Evolutionary conservation across 345 rosid species (phyloP).

Genomic region (Sisymbrium irio): DNA sequence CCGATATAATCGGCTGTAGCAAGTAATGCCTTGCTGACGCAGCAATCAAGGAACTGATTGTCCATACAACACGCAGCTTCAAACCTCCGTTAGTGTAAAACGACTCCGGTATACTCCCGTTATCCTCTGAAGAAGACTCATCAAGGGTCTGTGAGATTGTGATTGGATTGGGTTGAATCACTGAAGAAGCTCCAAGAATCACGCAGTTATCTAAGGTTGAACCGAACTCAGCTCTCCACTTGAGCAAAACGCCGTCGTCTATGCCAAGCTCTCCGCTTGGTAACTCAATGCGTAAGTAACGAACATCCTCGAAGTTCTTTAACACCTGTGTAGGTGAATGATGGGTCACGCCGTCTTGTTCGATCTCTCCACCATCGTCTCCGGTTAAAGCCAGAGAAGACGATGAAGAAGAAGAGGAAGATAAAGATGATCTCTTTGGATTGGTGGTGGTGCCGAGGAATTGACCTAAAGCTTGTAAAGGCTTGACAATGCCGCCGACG

Average conservation of each 20-base stretch:
- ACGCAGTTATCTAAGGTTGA: slow-evolving; percentile 89
- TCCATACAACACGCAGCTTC: slow-evolving; percentile 95
- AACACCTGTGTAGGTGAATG: slow-evolving; percentile 95
- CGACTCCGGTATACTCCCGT: slow-evolving; percentile 88
- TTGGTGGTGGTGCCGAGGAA: slow-evolving; percentile 58
- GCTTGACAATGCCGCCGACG: slow-evolving; percentile 70
- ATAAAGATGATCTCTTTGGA: slow-evolving; percentile 26
- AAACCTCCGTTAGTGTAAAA: slow-evolving; percentile 92
- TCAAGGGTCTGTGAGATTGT: slow-evolving; percentile 25
- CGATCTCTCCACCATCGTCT: slow-evolving; percentile 57
- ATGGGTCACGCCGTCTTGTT: slow-evolving; percentile 82
- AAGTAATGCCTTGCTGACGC: slow-evolving; percentile 93
- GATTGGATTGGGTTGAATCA: slow-evolving; percentile 23
- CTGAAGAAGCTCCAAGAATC: slow-evolving; percentile 83
- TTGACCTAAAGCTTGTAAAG: slow-evolving; percentile 69
- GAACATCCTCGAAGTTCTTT: slow-evolving; percentile 86
- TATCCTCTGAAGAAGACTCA: slow-evolving; percentile 42
- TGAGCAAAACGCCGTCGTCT: slow-evolving; percentile 80
- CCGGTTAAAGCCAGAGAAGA: slow-evolving; percentile 42
- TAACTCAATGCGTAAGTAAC: slow-evolving; percentile 73
- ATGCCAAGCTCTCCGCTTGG: slow-evolving; percentile 85
- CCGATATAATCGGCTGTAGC: slow-evolving; percentile 81
- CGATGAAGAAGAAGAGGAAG: slow-evolving; percentile 25
- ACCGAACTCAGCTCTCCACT: slow-evolving; percentile 97
- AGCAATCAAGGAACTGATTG: slow-evolving; percentile 87